These are phyloP conservation scores for Podospora conica DNA, from an alignment of 495 filamentous ascomycete genomes.

Conservation along the genomic window DNA sequence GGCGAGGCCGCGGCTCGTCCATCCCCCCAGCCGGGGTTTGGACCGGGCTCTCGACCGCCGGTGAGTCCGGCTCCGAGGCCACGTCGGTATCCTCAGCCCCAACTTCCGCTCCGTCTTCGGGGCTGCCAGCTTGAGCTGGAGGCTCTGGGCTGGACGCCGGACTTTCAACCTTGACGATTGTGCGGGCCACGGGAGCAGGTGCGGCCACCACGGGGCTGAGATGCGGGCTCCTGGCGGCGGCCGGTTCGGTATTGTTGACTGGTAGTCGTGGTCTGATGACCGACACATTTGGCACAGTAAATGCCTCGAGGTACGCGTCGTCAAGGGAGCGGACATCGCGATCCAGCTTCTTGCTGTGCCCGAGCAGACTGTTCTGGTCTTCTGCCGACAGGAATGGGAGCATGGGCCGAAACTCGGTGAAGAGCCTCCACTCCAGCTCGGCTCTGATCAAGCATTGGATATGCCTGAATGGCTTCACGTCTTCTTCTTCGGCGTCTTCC, in stretches of 20 bases:
- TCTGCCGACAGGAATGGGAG: not conserved
- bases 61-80: not conserved
- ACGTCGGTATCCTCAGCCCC: not conserved
- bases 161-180: too few species aligned
- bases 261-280: too few species aligned
- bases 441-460: not conserved
- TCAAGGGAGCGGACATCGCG: not conserved
- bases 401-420: not conserved
- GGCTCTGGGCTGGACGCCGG: not conserved
- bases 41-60: not conserved
- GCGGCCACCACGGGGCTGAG: too few species aligned
- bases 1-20: not conserved
- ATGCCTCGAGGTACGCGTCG: not conserved
- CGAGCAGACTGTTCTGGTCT: not conserved
- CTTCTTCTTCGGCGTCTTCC: not conserved
- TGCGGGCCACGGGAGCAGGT: too few species aligned
- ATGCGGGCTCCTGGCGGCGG: too few species aligned
- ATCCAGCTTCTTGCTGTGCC: not conserved
- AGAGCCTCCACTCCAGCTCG: not conserved
- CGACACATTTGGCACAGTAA: not conserved
- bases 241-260: too few species aligned
- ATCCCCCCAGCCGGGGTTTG: too few species aligned
- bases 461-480: not conserved
- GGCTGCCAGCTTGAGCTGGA: not conserved
- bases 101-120: not conserved